A percentile compares a stretch with the other conserved stretches of the same genome.
phyloP scores from a whole-genome alignment of 1,284 basidiomycete genomes.

The Sanghuangporus sanghuang region DNA sequence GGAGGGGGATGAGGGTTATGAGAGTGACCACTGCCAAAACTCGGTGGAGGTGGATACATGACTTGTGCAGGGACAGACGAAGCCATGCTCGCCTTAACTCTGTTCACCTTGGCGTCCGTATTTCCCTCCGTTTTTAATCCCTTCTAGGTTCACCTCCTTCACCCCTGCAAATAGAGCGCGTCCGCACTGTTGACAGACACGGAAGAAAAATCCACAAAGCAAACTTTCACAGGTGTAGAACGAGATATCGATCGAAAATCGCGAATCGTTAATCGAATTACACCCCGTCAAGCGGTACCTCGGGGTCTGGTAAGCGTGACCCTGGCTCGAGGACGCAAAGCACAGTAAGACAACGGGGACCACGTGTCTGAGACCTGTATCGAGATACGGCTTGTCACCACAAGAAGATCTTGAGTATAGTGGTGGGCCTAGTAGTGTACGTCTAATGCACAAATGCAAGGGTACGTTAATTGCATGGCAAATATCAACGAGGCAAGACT shows the following conservation, averaged over 20 bases:
- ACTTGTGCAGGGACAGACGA: constrained; percentile 14
- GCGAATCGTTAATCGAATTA: background rate
- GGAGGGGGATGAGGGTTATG: constrained; percentile 1
- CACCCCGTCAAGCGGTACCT: background rate
- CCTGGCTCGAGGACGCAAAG: background rate
- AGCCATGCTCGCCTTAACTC: constrained; percentile 1
- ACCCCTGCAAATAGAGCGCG: background rate
- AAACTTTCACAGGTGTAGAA: background rate
- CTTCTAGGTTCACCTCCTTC: background rate
- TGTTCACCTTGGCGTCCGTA: background rate
- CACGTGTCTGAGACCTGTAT: background rate
- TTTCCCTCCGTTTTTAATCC: background rate
- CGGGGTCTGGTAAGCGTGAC: background rate
- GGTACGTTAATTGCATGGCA: background rate
- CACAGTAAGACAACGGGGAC: background rate
- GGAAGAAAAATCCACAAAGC: background rate
- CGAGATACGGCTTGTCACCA: background rate
- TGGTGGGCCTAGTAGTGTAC: background rate
- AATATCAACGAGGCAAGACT: background rate
- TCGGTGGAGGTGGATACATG: constrained; percentile 8
- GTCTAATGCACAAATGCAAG: background rate
- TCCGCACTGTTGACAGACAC: background rate
- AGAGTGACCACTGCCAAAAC: background rate
- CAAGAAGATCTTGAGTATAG: background rate
- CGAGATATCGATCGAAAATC: background rate